These are phyloP conservation scores for Dimargaris xerosporica DNA, from an alignment of 192 early-diverging fungal genomes.

Conservation along the genomic window DNA sequence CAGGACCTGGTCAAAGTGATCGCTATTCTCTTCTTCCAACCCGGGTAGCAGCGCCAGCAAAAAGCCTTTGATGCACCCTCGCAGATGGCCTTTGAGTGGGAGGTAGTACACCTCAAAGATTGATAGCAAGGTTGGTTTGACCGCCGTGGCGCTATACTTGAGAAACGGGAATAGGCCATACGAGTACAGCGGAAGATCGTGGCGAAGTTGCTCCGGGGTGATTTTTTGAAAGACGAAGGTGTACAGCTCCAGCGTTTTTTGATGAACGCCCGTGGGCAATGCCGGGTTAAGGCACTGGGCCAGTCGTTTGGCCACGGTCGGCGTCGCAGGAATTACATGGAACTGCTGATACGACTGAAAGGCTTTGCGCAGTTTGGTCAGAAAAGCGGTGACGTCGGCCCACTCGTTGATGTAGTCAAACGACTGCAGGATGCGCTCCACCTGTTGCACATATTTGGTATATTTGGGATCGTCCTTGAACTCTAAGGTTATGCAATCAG, in stretches of 20 bases:
- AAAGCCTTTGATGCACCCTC: conserved; percentile 62
- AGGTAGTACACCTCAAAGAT: conserved; percentile 64
- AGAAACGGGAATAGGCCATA: conserved; percentile 84
- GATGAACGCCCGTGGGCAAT: conserved; percentile 86
- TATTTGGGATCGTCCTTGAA: conserved; percentile 59
- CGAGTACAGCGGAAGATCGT: conserved; percentile 75
- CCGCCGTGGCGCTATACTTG: conserved; percentile 60
- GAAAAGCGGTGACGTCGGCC: conserved; percentile 86
- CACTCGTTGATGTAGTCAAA: conserved; percentile 90
- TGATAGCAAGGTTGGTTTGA: conserved; percentile 70
- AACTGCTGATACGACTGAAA: conserved; percentile 67
- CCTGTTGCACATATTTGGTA: conserved; percentile 61
- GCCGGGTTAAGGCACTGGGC: conserved; percentile 93
- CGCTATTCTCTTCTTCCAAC: conserved; percentile 78
- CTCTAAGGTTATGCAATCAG: conserved; percentile 12
- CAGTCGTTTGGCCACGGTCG: conserved; percentile 73
- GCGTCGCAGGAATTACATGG: conserved; percentile 62
- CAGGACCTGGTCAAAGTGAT: conserved; percentile 61
- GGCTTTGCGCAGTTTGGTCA: conserved; percentile 67
- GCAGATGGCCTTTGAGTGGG: conserved; percentile 49
- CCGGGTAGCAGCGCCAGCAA: conserved; percentile 67
- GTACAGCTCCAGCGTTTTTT: conserved; percentile 83
- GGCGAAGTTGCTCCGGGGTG: conserved; percentile 48
- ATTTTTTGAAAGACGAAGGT: conserved; percentile 55
- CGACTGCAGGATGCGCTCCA: conserved; percentile 76